These are phyloP conservation scores for Suillus spraguei DNA, from an alignment of 768 basidiomycete genomes.

Conservation along the genomic window DNA sequence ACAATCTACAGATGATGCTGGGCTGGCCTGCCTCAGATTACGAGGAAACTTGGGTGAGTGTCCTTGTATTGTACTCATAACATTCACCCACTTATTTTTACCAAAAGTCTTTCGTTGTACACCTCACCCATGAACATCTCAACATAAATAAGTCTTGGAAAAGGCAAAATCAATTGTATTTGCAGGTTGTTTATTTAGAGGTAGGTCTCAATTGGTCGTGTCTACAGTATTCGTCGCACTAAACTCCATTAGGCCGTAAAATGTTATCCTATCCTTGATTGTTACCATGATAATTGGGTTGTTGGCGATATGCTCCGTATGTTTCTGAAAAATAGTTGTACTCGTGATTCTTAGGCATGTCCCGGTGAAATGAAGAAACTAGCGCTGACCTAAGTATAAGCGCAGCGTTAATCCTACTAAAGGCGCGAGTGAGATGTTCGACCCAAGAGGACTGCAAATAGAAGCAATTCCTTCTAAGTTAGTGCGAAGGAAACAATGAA, in stretches of 20 bases:
- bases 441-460: too few relatives aligned
- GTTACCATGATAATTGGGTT: background rate
- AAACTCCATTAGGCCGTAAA: background rate
- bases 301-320: background rate
- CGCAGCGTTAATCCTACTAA: too few relatives aligned
- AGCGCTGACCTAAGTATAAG: too few relatives aligned
- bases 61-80: background rate
- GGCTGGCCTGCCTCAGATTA: constrained; percentile 5
- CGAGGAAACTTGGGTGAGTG: constrained; percentile 4
- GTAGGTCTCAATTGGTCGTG: constrained; percentile 1
- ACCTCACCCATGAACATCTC: background rate
- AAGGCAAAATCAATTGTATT: background rate
- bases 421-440: too few relatives aligned
- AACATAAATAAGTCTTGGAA: background rate
- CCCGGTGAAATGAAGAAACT: too few relatives aligned
- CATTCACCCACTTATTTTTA: background rate
- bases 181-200: background rate
- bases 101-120: background rate
- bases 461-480: too few relatives aligned
- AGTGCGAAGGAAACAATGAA: too few relatives aligned
- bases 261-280: background rate
- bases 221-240: background rate
- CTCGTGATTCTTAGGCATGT: background rate
- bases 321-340: background rate
- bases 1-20: constrained; percentile 7